Evolutionary conservation across 208 protist genomes (phyloP).

Genomic region (Trypanosoma caninum): DNA sequence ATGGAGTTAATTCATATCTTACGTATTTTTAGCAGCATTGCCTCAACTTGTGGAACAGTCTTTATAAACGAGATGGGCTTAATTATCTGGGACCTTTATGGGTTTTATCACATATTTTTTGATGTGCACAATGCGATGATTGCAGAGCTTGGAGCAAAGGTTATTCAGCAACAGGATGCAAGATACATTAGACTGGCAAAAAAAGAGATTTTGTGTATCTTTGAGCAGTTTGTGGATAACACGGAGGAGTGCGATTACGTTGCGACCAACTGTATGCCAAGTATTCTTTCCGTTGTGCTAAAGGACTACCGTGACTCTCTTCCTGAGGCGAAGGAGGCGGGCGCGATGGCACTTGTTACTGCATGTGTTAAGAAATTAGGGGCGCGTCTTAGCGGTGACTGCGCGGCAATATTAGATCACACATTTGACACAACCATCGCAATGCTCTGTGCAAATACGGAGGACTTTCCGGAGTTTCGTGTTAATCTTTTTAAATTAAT

Average conservation of each 20-base stretch:
- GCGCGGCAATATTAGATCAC: conserved; percentile 94
- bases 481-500: conserved; percentile 97
- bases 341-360: conserved; percentile 92
- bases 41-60: conserved; percentile 80
- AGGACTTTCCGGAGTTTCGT: conserved; percentile 97
- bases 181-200: conserved; percentile 93
- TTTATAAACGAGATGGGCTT: conserved; percentile 93
- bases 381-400: conserved; percentile 61
- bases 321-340: conserved; percentile 91
- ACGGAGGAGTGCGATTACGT: conserved; percentile 87
- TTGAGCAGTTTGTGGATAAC: conserved; percentile 93
- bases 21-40: conserved; percentile 93
- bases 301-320: conserved; percentile 93
- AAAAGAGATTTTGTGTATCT: conserved; percentile 93
- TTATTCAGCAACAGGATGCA: conserved; percentile 33
- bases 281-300: conserved; percentile 95
- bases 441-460: conserved; percentile 97
- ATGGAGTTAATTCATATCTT: conserved; percentile 92
- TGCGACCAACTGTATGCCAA: conserved; percentile 88
- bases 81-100: conserved; percentile 94
- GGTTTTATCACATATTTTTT: conserved; percentile 94
- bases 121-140: conserved; percentile 35
- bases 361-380: conserved; percentile 90
- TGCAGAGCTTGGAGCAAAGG: conserved; percentile 25
- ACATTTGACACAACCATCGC: conserved; percentile 97